A percentile compares a stretch with the other conserved stretches of the same genome.
These are phyloP conservation scores for Pleurotus cornucopiae DNA, from an alignment of 768 basidiomycete genomes.

Conservation along the genomic window DNA sequence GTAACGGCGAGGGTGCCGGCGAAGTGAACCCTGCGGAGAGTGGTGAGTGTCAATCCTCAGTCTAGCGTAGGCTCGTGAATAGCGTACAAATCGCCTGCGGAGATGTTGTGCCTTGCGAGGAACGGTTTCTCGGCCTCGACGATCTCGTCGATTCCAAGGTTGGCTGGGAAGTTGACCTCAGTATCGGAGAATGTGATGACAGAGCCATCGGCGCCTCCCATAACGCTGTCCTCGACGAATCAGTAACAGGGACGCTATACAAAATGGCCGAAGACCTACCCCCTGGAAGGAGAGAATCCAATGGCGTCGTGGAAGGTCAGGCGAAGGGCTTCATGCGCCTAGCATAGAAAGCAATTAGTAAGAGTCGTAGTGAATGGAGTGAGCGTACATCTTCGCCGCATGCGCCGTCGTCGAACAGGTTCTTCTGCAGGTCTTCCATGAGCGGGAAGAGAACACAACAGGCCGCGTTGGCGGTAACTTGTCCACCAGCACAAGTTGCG, in stretches of 20 bases:
- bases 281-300: constrained; percentile 30
- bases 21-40: constrained; percentile 33
- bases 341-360: not conserved
- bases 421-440: constrained; percentile 16
- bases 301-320: constrained; percentile 40
- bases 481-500: constrained; percentile 24
- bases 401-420: constrained; percentile 23
- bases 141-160: constrained; percentile 38
- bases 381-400: constrained; percentile 22
- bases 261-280: constrained; percentile 1
- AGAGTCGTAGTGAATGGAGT: not conserved
- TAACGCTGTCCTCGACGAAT: constrained; percentile 16
- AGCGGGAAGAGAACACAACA: constrained; percentile 22
- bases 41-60: not conserved
- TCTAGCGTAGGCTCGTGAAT: not conserved
- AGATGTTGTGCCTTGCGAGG: constrained; percentile 28
- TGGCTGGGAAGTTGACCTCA: constrained; percentile 38
- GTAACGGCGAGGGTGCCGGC: constrained; percentile 37
- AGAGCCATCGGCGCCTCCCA: constrained; percentile 48
- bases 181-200: constrained; percentile 39
- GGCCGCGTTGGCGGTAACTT: constrained; percentile 22
- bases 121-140: constrained; percentile 30
- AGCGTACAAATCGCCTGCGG: constrained; percentile 43
- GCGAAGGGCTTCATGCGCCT: constrained; percentile 26
- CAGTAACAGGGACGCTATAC: not conserved